Evolutionary conservation across 2,329 filamentous ascomycete genomes (phyloP).

Genomic region (Phaeosphaeriaceae sp.): DNA sequence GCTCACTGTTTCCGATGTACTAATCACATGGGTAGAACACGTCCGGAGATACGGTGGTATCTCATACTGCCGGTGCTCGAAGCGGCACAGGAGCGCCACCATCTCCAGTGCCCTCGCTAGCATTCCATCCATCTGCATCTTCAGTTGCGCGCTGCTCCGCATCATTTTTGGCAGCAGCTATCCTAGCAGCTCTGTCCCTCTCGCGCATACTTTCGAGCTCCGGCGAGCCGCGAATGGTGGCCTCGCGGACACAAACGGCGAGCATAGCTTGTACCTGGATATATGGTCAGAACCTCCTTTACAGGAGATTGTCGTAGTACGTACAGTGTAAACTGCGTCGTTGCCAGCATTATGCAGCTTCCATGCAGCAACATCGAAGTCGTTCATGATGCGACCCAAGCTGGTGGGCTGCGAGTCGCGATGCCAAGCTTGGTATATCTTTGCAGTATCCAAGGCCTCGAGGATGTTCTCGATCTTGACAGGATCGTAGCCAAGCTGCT

Average conservation of each 20-base stretch:
- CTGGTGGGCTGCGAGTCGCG: constrained; percentile 62
- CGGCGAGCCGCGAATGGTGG: constrained; percentile 41
- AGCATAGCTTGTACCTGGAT: constrained; percentile 72
- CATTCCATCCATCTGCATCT: constrained; percentile 50
- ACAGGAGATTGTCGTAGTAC: constrained; percentile 69
- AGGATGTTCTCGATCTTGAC: constrained; percentile 62
- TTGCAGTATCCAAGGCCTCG: constrained; percentile 76
- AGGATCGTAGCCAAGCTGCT: constrained; percentile 69
- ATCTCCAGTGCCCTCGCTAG: constrained; percentile 44
- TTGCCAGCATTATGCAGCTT: constrained; percentile 89
- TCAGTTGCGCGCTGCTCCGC: constrained; percentile 50
- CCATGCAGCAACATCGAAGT: constrained; percentile 69
- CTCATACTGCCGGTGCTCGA: not conserved
- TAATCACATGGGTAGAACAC: not conserved
- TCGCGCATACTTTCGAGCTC: constrained; percentile 32
- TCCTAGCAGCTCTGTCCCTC: constrained; percentile 30
- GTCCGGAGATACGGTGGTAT: not conserved
- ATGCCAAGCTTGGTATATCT: constrained; percentile 71
- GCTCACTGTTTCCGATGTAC: not conserved
- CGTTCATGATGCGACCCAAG: constrained; percentile 68
- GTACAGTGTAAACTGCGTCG: constrained; percentile 81
- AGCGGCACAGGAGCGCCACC: constrained; percentile 41
- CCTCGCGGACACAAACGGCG: constrained; percentile 62
- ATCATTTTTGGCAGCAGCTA: constrained; percentile 32
- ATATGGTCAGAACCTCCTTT: constrained; percentile 59